Conservation (phyloP, 2,329 filamentous ascomycete genomes). For the Penicillium sp. region DNA sequence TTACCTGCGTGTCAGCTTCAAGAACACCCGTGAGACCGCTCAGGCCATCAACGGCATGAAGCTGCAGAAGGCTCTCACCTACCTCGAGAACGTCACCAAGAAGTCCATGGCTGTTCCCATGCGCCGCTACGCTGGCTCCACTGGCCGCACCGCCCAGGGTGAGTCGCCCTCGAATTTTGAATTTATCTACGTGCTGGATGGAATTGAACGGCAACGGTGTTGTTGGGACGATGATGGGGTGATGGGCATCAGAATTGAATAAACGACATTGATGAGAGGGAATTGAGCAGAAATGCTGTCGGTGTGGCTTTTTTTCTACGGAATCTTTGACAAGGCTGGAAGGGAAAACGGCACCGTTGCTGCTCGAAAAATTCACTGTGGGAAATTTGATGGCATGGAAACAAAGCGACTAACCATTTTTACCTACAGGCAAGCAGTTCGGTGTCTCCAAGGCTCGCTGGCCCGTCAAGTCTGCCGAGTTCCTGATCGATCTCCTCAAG, state of each 20-base stretch:
- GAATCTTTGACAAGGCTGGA: slow-evolving; percentile 1
- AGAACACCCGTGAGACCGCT: slow-evolving; percentile 99
- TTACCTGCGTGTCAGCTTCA: slow-evolving; percentile 99
- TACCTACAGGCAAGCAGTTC: slow-evolving; percentile 84
- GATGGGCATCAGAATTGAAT: slow-evolving; percentile 5
- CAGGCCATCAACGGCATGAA: slow-evolving; percentile 99
- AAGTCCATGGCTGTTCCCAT: slow-evolving; percentile 98
- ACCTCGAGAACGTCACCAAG: slow-evolving; percentile 97
- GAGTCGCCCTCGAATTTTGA: slow-evolving; percentile 52
- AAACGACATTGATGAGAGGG: slow-evolving; percentile 8
- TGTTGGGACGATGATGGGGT: background rate
- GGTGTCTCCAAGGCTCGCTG: slow-evolving; percentile 98
- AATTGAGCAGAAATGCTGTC: background rate
- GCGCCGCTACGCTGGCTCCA: slow-evolving; percentile 95
- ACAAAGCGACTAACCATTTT: slow-evolving; percentile 19
- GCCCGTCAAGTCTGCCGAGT: slow-evolving; percentile 99
- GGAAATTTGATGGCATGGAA: background rate
- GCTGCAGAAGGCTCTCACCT: slow-evolving; percentile 88
- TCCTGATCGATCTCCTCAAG: slow-evolving; percentile 94
- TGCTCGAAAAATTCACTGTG: slow-evolving; percentile 13
- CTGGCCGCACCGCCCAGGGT: slow-evolving; percentile 97
- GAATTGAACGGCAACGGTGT: slow-evolving; percentile 15
- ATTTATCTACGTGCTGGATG: slow-evolving; percentile 14
- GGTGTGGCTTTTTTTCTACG: background rate
- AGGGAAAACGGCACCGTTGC: slow-evolving; percentile 13